Conservation (phyloP, 2,329 filamentous ascomycete genomes). For the Talaromyces amestolkiae region DNA sequence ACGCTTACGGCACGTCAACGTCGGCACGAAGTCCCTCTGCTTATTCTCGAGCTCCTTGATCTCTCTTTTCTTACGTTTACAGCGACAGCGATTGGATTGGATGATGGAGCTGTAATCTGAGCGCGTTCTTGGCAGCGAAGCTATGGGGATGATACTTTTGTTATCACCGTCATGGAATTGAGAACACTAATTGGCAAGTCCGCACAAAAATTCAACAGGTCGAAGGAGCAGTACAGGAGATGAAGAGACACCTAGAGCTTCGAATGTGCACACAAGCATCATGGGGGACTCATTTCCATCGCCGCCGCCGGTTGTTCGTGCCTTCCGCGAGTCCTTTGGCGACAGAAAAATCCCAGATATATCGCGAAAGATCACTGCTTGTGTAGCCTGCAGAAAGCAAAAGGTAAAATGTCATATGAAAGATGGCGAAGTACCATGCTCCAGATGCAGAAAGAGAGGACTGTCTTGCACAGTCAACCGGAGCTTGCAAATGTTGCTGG, state of each 20-base stretch:
- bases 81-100: neutral
- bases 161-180: neutral
- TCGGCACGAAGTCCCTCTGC: neutral
- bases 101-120: neutral
- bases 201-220: neutral
- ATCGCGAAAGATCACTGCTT: constrained; percentile 31
- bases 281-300: neutral
- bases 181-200: neutral
- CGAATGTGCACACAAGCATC: neutral
- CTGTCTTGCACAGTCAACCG: constrained; percentile 43
- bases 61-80: neutral
- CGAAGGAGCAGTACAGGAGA: too few species aligned
- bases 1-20: neutral
- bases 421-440: constrained; percentile 39
- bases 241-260: neutral
- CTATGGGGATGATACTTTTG: neutral
- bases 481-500: constrained; percentile 44
- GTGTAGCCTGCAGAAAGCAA: constrained; percentile 29
- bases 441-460: constrained; percentile 41
- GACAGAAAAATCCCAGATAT: constrained; percentile 36
- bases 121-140: neutral
- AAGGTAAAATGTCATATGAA: constrained; percentile 45
- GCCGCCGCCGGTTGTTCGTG: constrained; percentile 6
- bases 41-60: neutral
- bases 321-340: constrained; percentile 36